Evolutionary conservation across 768 basidiomycete genomes (phyloP).

Genomic region (Rossbeevera mucosa): DNA sequence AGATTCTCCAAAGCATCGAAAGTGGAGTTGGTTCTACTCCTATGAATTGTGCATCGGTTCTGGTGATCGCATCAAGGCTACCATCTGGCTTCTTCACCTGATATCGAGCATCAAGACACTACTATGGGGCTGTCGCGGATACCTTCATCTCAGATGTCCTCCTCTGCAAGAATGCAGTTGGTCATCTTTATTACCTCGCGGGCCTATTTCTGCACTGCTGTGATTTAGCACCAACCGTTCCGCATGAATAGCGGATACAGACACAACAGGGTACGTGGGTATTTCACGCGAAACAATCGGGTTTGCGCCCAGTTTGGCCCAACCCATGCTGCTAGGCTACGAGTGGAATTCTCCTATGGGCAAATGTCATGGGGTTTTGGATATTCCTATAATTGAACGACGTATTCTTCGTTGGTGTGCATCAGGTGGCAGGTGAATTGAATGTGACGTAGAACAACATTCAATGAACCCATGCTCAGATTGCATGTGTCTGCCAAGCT

Average conservation of each 20-base stretch:
- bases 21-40: conserved; percentile 19
- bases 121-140: conserved; percentile 4
- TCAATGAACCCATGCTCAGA: not conserved
- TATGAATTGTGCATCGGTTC: conserved; percentile 5
- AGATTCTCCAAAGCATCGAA: conserved; percentile 19
- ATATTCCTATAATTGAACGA: not conserved
- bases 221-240: conserved; percentile 12
- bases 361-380: conserved; percentile 1
- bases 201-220: conserved; percentile 5
- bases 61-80: conserved; percentile 6
- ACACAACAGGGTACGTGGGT: not conserved
- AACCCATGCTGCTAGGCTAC: conserved; percentile 4
- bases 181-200: not conserved
- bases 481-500: not conserved
- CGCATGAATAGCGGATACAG: conserved; percentile 4
- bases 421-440: conserved; percentile 12
- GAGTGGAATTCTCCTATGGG: conserved; percentile 3
- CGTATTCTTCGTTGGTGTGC: conserved; percentile 15
- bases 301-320: conserved; percentile 10
- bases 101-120: conserved; percentile 7
- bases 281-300: not conserved
- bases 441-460: conserved; percentile 1
- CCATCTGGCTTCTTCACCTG: conserved; percentile 13
- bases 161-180: conserved; percentile 2
- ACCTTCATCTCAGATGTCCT: conserved; percentile 8